These are phyloP conservation scores for Phaeoacremonium minimum DNA, from an alignment of 2,329 filamentous ascomycete genomes.

Conservation along the genomic window DNA sequence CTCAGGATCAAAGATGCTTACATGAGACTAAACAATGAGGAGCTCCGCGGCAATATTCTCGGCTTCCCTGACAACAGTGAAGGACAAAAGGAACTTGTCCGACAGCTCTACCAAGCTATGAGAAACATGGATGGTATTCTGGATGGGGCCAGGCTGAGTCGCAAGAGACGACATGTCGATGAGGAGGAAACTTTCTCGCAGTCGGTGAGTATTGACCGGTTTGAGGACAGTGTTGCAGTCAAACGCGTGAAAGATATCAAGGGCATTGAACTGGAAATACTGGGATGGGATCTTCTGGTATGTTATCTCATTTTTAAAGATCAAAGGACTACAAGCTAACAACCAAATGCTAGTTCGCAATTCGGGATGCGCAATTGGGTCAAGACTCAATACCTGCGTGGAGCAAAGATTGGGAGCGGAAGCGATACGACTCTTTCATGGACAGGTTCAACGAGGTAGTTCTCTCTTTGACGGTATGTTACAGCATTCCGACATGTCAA, in stretches of 20 bases:
- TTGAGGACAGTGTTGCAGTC: background rate
- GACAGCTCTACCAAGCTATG: background rate
- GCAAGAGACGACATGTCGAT: background rate
- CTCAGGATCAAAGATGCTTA: background rate
- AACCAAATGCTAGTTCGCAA: background rate
- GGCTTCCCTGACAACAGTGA: background rate
- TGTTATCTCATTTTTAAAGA: background rate
- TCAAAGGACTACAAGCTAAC: background rate
- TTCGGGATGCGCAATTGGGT: background rate
- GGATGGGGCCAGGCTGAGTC: background rate
- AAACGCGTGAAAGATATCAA: background rate
- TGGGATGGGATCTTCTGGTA: background rate
- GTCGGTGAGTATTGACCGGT: too few species aligned
- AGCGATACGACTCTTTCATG: background rate
- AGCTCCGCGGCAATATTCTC: background rate
- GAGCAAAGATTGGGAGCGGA: background rate
- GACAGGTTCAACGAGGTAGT: background rate
- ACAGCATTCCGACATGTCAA: too few species aligned
- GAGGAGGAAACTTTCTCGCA: background rate
- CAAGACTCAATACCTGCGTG: background rate
- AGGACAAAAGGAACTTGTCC: background rate
- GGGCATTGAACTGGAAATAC: background rate
- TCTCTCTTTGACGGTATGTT: background rate
- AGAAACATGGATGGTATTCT: background rate
- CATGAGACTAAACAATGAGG: background rate